These are phyloP conservation scores for Echinosophora koreensis DNA, from an alignment of 306 rosid genomes.

Conservation along the genomic window DNA sequence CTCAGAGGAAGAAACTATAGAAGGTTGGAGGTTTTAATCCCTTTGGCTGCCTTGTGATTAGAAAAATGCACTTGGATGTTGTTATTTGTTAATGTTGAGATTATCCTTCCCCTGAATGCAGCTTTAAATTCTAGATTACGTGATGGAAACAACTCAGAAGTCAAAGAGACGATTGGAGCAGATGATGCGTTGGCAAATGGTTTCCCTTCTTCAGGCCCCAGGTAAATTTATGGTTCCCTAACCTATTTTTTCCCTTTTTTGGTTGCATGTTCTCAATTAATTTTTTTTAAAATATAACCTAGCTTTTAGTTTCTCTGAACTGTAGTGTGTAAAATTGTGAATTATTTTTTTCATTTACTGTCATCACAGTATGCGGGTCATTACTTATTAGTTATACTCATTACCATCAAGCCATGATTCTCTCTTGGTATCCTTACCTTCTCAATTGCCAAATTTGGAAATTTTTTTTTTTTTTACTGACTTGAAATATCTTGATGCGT, in stretches of 20 bases:
- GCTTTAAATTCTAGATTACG: conserved; percentile 54
- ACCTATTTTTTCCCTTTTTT: conserved; percentile 15
- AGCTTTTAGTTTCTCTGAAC: neutral
- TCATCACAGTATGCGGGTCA: conserved; percentile 2
- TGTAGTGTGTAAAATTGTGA: conserved; percentile 4
- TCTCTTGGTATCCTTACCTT: conserved; percentile 24
- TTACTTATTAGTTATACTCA: neutral
- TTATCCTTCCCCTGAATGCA: conserved; percentile 45
- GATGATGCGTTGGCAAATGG: conserved; percentile 63
- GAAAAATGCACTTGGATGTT: conserved; percentile 9
- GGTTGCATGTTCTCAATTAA: neutral
- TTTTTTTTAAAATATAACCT: conserved; percentile 5
- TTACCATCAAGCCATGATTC: conserved; percentile 25
- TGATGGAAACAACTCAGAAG: conserved; percentile 50
- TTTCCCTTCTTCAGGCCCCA: conserved; percentile 52
- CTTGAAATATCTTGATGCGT: conserved; percentile 30
- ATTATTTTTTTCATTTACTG: conserved; percentile 12
- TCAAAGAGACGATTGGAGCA: conserved; percentile 51
- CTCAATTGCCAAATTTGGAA: conserved; percentile 27
- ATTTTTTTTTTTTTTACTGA: conserved; percentile 12
- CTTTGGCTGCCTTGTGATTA: conserved; percentile 38
- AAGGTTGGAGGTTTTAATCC: conserved; percentile 49
- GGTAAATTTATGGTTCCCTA: conserved; percentile 52
- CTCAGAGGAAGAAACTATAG: conserved; percentile 49
- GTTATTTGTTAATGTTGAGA: neutral